A percentile compares a stretch with the other conserved stretches of the same genome.
phyloP scores from a whole-genome alignment of 345 rosid species.

The Melaleuca quinquenervia region DNA sequence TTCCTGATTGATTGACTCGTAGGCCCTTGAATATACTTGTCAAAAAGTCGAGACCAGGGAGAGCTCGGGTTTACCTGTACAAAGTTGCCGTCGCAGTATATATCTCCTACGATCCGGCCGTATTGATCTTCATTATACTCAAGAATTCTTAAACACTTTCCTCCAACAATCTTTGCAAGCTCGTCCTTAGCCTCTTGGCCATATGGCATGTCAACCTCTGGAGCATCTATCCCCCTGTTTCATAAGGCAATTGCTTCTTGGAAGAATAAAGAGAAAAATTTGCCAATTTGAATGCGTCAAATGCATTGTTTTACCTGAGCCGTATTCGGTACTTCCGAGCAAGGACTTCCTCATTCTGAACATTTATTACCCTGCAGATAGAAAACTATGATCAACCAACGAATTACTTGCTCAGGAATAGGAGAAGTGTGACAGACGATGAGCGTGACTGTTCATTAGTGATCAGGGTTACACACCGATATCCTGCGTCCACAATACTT shows the following conservation, averaged over 20 bases:
- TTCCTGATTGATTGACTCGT: not conserved
- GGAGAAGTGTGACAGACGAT: not conserved
- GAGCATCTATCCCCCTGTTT: slow-evolving; percentile 85
- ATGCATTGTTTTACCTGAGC: slow-evolving; percentile 24
- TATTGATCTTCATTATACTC: slow-evolving; percentile 62
- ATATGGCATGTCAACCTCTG: slow-evolving; percentile 61
- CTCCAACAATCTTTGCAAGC: slow-evolving; percentile 46
- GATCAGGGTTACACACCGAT: slow-evolving; percentile 27
- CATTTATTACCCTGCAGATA: slow-evolving; percentile 23
- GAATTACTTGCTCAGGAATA: not conserved
- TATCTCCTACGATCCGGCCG: slow-evolving; percentile 60
- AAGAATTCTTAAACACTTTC: slow-evolving; percentile 50
- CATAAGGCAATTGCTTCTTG: not conserved
- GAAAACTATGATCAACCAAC: not conserved
- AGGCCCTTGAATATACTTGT: not conserved
- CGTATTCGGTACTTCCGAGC: slow-evolving; percentile 66
- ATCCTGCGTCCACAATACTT: slow-evolving; percentile 54
- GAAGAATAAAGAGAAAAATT: not conserved
- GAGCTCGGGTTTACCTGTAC: slow-evolving; percentile 27
- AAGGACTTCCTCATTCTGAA: slow-evolving; percentile 52
- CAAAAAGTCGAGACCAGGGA: not conserved
- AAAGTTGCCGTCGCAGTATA: slow-evolving; percentile 61
- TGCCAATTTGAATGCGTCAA: not conserved
- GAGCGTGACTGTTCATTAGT: not conserved
- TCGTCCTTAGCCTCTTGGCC: slow-evolving; percentile 70